Evolutionary conservation across 192 early-diverging fungal species (phyloP), one percentile per base, ranked within the genome.

Genomic region (Podila clonocystis): DNA sequence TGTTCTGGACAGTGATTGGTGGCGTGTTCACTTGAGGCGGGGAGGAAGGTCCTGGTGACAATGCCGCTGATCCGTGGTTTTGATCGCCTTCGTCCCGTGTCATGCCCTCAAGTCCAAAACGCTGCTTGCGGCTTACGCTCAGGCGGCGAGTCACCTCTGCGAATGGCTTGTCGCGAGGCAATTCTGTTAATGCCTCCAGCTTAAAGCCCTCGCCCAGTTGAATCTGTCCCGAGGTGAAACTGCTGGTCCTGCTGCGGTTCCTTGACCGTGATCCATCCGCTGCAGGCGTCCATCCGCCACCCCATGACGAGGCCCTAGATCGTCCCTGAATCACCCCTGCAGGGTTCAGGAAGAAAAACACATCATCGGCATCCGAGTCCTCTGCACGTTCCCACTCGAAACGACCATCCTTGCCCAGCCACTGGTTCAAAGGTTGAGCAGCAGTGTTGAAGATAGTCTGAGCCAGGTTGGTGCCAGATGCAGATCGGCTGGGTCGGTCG

Each of bases 281-380:
- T 31, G 80, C 72, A 36, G 80, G 64, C 20, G 69, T 76, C 6
- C 75, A 78, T 8, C 60, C 68, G 11, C 67, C 67, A 63, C 58
- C 73, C 50, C 66, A 83, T 12, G 82, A 85, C 69, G 65, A 67
- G 8, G 82, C 67, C 63, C 84, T 72, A 48, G 68, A 84, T 41
- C 74, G 75, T n/a, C 72, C 75, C 19, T 63, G 57, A 22, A 73
- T 62, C 4, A 65, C 59, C 20, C 84, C 82, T 24, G 83, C 68
- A 31, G 76, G 74, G 55, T 87, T 86, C 60, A 89, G 52, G 64
- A 87, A 87, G 67, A 74, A 87, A 49, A 82, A 73, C 6, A 68
- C 72, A 62, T 87, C 87, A 34, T 89, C 87, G 9, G 70, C 65
- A 67, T 89, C 87, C 22, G 84, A 82, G n/a, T 85, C 86, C 30